Evolutionary conservation across 2,329 filamentous ascomycete genomes (phyloP), one percentile per base, ranked within the genome.

Genomic region (Venturia asperata): DNA sequence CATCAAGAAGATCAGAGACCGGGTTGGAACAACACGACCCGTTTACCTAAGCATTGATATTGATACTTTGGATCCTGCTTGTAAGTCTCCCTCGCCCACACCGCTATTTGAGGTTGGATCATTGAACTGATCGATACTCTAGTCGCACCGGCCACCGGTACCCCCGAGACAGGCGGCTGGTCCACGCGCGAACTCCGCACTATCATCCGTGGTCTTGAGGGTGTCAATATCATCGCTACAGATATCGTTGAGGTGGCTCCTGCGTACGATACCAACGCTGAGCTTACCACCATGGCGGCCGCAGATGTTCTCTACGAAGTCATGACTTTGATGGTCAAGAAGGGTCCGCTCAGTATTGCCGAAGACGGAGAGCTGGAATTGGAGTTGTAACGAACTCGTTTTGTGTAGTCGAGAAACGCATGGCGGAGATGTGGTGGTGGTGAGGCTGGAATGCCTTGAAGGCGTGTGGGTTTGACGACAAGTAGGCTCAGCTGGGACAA

Each of bases 21-120:
- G 90, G 30, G 89, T 95, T 21, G 90, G 89, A 10, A 88, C 86
- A 27, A 81, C 82, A 64, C 87, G 86, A 67, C 90, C 90, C 0
- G 89, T 94, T 0, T 95, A 95, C 72, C 77, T 95, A 41, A 90
- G 85, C 7, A 87, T 95, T 60, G 92, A 96, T 72, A 96, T 96
- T 70, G 91, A 96, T 72, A 92, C 90, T 0, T 80, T 96, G 3
- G 91, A 96, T 73, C 91, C 92, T 9, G 90, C 90, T 5, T 93
- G 83, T 85, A 74, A 74, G 82, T 77, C 11, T 37, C 39, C 39
- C 39, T 41, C 9, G 4, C 39, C 39, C 30, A 34, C 30, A 47
- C 10, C 21, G n/a, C n/a, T n/a, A n/a, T n/a, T n/a, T n/a, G n/a
- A n/a, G n/a, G n/a, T n/a, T n/a, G n/a, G n/a, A n/a, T n/a, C n/a